Evolutionary conservation across 768 basidiomycete species (phyloP), one percentile per base, ranked within the genome.

Genomic region (Cantharellus cinnabarinus): DNA sequence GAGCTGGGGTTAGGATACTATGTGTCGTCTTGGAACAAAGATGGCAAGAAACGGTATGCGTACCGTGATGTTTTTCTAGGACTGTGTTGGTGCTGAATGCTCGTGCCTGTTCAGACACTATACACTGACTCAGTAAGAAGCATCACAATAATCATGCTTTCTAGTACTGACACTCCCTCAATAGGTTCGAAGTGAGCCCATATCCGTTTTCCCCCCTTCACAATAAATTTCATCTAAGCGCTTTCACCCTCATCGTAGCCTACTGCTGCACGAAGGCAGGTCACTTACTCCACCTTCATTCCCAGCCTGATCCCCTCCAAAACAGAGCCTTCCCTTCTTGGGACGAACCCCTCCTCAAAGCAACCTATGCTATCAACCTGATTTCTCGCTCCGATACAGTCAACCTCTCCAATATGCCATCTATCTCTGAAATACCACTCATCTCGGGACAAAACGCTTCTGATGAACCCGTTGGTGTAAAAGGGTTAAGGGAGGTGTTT

Each of bases 291-390:
- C 40, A 39, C 42, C 14, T 39, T 41, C 41, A 56, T 58, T 57
- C 15, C 53, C 35, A 41, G 35, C 52, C 35, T 54, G 10, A 54
- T 54, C 10, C 52, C 52, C 14, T 10, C 35, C 52, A 10, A 54
- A 7, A 54, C 52, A 54, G 52, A 48, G 79, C 83, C 3, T 86
- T 89, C 69, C 87, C 87, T 37, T 88, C 83, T 72, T 94, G 88
- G 87, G 93, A 95, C 67, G 91, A 95, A 67, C 94, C 93, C 14
- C 75, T 79, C 42, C 74, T 93, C 64, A 97, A 97, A 69, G 84
- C 90, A 0, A 89, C 56, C 59, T 75, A 66, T 66, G 62, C 76
- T 0, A 72, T 90, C 61, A 83, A 82, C 10, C 74, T 93, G 75
- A 75, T 93, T 65, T 87, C 89, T n/a, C 79, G 81, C 61, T 73